Base-by-base conservation (phyloP, 164 flowering plant species). In the Sextonia rubra region DNA sequence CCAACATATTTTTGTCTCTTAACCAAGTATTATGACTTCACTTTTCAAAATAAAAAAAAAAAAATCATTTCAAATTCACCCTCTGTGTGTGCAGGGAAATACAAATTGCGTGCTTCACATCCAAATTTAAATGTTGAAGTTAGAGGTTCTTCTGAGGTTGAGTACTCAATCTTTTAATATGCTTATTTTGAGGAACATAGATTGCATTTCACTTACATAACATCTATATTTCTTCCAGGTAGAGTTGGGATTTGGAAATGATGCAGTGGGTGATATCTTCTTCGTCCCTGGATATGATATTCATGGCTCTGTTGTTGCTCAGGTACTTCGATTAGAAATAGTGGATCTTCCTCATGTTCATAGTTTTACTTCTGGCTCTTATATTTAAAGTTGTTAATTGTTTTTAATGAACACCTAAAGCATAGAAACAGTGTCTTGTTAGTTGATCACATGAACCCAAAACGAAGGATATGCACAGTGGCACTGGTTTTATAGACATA, bases 291-390 rank as follows among this genome's bases (percentile, higher is more conserved):
- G 99, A 3, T 92, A 93, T 83, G 86, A 89, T 73, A 84, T 96
- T 68, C 83, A 79, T 61, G 99, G 99, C 52, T 85, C 67, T 83
- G 99, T 96, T 72, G 95, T 89, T 80, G 94, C 99, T 73, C 99
- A 93, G 97, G 99, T 96, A 85, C 26, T 4, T 32, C 52, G 58
- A 37, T 23, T 17, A 32, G 44, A 69, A 3, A 62, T 52, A 15
- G 58, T 18, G n/a, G 58, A 52, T 52, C 58, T 15, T 52, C n/a
- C 58, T 52, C 58, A 52, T 52, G 58, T 52, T 15, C n/a, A 20
- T 20, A 11, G 15, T 52, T 52, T 20, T 37, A 20, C 58, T 20
- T 52, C 58, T 52, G 58, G 58, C 58, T 52, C 58, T 20, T 12
- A 52, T 52, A 20, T 52, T 15, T 52, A 52, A 15, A 20, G 4